Base-by-base conservation (phyloP, 768 basidiomycete species). In the Asterophora lycoperdoides region DNA sequence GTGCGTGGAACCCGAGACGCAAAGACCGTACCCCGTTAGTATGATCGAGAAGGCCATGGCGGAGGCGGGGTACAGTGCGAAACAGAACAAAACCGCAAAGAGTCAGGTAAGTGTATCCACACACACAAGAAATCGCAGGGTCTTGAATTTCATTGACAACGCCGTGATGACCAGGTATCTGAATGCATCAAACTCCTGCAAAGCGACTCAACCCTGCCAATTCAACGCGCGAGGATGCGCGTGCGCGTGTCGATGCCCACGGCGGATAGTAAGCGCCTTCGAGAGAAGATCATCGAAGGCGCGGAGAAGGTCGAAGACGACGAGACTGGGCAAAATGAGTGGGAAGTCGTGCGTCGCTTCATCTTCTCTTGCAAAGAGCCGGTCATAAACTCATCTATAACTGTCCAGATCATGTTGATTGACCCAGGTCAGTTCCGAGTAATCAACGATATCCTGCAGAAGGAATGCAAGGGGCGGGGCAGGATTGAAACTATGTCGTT, bases 11-110 rank as follows among this genome's bases (percentile, higher is more conserved):
- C 96, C 96, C 1, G 70, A 77, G 4, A 95, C 93, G 1, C 86
- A 91, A 63, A 73, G 83, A 8, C 93, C 94, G 5, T 93, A 97
- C 64, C 86, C 93, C 5, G 91, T 95, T 28, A 86, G 90, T 14
- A 91, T 98, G 75, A 91, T 99, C 54, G 96, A 99, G 63, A 98
- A 96, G 68, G 93, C 93, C 0, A 95, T 99, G 95, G 70, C 81
- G 8, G 94, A 98, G 63, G 86, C 90, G 8, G 94, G 94, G 1
- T 94, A 88, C 68, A 95, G 91, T 56, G 86, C 95, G 20, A 87
- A 89, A 58, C 77, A 77, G 38, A 83, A 84, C 55, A 97, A 97
- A 73, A 86, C 79, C 17, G 94, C 93, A 4, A 99, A 99, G 71
- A 89, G 86, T 43, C 96, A 99, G 80, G 91, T 89, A 54, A 14